Conservation (phyloP, 2,329 filamentous ascomycete genomes). For the Venturia effusa region DNA sequence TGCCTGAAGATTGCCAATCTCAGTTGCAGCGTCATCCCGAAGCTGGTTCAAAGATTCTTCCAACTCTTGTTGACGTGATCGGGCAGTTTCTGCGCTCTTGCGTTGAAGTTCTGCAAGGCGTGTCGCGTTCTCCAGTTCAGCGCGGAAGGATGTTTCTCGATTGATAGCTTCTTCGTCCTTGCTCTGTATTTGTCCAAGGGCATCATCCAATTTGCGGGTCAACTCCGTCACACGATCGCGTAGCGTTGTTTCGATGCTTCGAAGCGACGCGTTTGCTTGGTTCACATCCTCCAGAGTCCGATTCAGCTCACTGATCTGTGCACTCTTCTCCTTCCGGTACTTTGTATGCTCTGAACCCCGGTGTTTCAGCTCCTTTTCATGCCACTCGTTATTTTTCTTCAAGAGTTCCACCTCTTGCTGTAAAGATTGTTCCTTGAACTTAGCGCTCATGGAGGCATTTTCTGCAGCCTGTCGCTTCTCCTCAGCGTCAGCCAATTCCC, state of each 20-base stretch:
- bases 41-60: slow-evolving; percentile 52
- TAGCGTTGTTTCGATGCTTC: slow-evolving; percentile 68
- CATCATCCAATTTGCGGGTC: slow-evolving; percentile 77
- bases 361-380: slow-evolving; percentile 81
- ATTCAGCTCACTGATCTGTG: slow-evolving; percentile 78
- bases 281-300: slow-evolving; percentile 77
- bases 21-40: slow-evolving; percentile 55
- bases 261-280: slow-evolving; percentile 64
- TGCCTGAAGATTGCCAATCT: slow-evolving; percentile 37
- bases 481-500: slow-evolving; percentile 71
- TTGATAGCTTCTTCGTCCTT: slow-evolving; percentile 73
- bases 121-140: slow-evolving; percentile 71
- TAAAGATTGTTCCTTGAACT: slow-evolving; percentile 81
- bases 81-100: slow-evolving; percentile 62
- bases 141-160: slow-evolving; percentile 74
- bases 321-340: slow-evolving; percentile 88
- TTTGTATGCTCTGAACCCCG: slow-evolving; percentile 80
- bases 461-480: slow-evolving; percentile 75
- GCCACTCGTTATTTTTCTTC: slow-evolving; percentile 86
- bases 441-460: slow-evolving; percentile 67
- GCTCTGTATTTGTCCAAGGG: slow-evolving; percentile 69
- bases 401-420: slow-evolving; percentile 84
- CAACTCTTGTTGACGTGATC: slow-evolving; percentile 58
- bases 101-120: slow-evolving; percentile 75
- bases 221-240: slow-evolving; percentile 73